These are phyloP conservation scores for Amanita inopinata DNA, from an alignment of 768 basidiomycete genomes.

Conservation along the genomic window DNA sequence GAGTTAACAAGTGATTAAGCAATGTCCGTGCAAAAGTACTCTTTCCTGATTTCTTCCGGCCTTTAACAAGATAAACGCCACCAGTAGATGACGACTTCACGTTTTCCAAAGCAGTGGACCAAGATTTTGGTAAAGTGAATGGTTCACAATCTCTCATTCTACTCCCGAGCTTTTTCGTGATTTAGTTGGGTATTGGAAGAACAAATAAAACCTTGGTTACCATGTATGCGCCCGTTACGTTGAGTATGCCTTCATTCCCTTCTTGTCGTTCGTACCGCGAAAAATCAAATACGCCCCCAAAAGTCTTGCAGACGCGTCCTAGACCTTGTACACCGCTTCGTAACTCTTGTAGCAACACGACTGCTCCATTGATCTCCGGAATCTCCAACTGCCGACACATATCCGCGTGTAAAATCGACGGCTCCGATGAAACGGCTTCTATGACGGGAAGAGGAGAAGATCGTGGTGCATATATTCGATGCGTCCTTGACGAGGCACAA, in stretches of 20 bases:
- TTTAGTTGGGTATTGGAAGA: background rate
- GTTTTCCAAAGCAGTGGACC: constrained; percentile 26
- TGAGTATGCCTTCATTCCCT: constrained; percentile 26
- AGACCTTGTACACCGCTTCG: constrained; percentile 58
- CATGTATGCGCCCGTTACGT: constrained; percentile 38
- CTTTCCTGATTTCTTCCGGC: constrained; percentile 83
- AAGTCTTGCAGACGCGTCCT: constrained; percentile 49
- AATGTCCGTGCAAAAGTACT: constrained; percentile 76
- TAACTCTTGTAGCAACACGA: constrained; percentile 50
- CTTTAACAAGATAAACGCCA: constrained; percentile 60
- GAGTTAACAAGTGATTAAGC: constrained; percentile 54
- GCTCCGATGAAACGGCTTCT: constrained; percentile 13
- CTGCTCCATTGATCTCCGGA: constrained; percentile 14
- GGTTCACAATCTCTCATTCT: constrained; percentile 29
- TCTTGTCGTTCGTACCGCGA: constrained; percentile 29
- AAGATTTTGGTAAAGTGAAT: constrained; percentile 28
- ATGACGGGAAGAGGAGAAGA: constrained; percentile 67
- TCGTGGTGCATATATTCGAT: constrained; percentile 66
- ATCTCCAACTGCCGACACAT: constrained; percentile 7
- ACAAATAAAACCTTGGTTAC: constrained; percentile 23
- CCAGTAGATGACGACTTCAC: constrained; percentile 14
- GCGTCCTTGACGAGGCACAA: constrained; percentile 24
- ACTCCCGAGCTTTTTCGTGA: constrained; percentile 21
- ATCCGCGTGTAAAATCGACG: constrained; percentile 8
- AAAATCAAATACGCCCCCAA: constrained; percentile 53